phyloP scores from a whole-genome alignment of 2,329 filamentous ascomycete species.

The Coniella vitis region DNA sequence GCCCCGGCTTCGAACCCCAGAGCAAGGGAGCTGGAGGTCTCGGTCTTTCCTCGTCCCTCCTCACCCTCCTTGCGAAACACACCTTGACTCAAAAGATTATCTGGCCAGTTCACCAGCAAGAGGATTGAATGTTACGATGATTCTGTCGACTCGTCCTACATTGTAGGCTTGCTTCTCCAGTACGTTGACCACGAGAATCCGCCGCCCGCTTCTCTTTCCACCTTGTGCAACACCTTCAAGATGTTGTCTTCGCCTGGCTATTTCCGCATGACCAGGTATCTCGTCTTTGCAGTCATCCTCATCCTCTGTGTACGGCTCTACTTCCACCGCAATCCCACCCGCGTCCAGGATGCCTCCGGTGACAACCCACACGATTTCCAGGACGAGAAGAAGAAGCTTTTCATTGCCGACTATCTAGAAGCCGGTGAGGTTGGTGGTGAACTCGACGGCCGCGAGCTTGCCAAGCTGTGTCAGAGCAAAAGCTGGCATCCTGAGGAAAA shows the following conservation, averaged over 20 bases:
- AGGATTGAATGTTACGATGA: background rate
- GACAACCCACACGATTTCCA: constrained; percentile 24
- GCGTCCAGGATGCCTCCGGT: constrained; percentile 17
- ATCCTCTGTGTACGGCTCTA: constrained; percentile 22
- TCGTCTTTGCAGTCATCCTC: constrained; percentile 19
- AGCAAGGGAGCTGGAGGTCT: background rate
- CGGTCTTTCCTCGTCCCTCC: background rate
- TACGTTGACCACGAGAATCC: background rate
- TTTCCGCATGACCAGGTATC: constrained; percentile 22
- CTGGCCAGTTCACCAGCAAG: background rate
- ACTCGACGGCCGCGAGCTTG: constrained; percentile 26
- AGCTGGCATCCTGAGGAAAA: constrained; percentile 27
- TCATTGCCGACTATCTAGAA: constrained; percentile 27
- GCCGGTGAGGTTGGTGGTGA: constrained; percentile 25
- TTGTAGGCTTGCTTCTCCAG: background rate
- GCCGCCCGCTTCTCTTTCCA: background rate
- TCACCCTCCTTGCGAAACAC: background rate
- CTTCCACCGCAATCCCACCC: constrained; percentile 10
- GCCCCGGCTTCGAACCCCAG: no score
- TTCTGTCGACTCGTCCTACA: background rate
- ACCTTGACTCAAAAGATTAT: background rate
- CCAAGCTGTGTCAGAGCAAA: constrained; percentile 28
- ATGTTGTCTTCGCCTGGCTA: constrained; percentile 23
- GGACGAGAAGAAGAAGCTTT: constrained; percentile 26
- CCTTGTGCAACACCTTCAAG: constrained; percentile 1